These are phyloP conservation scores for Diplodia seriata DNA, from an alignment of 2,329 filamentous ascomycete species.

Conservation along the genomic window DNA sequence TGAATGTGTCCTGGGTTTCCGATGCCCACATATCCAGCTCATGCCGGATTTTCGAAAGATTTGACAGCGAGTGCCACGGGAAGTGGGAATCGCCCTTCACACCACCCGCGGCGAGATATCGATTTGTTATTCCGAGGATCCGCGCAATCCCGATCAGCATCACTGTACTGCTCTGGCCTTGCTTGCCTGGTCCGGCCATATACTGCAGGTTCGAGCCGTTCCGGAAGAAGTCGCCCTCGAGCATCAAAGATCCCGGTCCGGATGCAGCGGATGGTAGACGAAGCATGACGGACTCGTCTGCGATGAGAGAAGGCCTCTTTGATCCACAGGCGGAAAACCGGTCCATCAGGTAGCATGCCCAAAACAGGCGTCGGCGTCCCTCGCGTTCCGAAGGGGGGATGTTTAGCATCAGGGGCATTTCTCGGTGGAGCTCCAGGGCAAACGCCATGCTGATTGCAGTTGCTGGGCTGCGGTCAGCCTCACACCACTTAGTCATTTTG, in stretches of 20 bases:
- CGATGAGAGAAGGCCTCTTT: constrained; percentile 79
- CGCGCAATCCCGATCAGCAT: constrained; percentile 86
- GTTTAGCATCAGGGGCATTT: constrained; percentile 68
- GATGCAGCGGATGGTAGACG: constrained; percentile 77
- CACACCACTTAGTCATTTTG: background rate
- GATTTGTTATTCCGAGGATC: constrained; percentile 81
- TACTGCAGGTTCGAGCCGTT: constrained; percentile 79
- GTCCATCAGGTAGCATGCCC: constrained; percentile 87
- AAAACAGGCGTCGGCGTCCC: constrained; percentile 80
- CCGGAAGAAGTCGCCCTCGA: constrained; percentile 83
- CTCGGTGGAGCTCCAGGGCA: constrained; percentile 80
- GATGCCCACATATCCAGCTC: constrained; percentile 86
- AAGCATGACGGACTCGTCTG: constrained; percentile 77
- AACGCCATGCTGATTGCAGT: constrained; percentile 82
- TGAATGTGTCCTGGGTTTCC: constrained; percentile 79
- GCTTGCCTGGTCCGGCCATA: constrained; percentile 71
- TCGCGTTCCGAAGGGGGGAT: constrained; percentile 75
- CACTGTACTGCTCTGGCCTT: constrained; percentile 75
- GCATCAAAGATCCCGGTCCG: constrained; percentile 64
- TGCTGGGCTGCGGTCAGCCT: constrained; percentile 56
- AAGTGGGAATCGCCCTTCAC: constrained; percentile 91
- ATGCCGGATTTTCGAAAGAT: constrained; percentile 82
- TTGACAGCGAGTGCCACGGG: constrained; percentile 87
- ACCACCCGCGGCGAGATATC: constrained; percentile 82
- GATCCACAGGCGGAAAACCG: constrained; percentile 83